Evolutionary conservation across 2,329 filamentous ascomycete genomes (phyloP).

Genomic region (Trichoderma arundinaceum): DNA sequence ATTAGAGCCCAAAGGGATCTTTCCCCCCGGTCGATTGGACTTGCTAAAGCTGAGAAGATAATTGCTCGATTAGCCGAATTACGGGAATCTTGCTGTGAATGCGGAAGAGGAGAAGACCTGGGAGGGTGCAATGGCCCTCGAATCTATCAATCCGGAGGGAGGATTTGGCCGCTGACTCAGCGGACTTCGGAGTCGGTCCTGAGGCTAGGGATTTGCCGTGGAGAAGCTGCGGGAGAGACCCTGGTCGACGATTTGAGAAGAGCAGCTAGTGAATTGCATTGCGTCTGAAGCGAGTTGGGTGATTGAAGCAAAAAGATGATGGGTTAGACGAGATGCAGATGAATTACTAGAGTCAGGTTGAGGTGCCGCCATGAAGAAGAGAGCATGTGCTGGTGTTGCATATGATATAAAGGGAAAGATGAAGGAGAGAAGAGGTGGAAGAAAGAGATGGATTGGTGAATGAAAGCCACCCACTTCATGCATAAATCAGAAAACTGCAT

Average conservation of each 20-base stretch:
- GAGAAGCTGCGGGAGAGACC: neutral
- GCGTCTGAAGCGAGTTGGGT: no score
- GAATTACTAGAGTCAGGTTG: no score
- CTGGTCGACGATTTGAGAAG: neutral
- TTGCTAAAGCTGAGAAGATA: neutral
- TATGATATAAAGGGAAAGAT: neutral
- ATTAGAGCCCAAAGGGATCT: no score
- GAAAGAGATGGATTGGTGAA: neutral
- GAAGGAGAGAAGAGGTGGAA: neutral
- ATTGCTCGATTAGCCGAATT: neutral
- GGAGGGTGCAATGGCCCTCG: neutral
- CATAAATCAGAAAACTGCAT: neutral
- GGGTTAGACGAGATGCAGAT: no score
- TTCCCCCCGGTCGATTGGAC: neutral
- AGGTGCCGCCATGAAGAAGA: no score
- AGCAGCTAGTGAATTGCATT: no score
- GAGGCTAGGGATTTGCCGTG: neutral
- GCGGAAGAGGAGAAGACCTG: neutral
- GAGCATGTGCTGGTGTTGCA: no score
- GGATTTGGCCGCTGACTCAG: constrained; percentile 9
- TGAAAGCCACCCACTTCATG: neutral
- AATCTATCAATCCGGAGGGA: neutral
- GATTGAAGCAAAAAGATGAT: no score
- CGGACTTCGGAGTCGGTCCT: neutral
- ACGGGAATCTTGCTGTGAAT: neutral